phyloP scores from a whole-genome alignment of 2,329 filamentous ascomycete species.

The Ceratocystis papillata region DNA sequence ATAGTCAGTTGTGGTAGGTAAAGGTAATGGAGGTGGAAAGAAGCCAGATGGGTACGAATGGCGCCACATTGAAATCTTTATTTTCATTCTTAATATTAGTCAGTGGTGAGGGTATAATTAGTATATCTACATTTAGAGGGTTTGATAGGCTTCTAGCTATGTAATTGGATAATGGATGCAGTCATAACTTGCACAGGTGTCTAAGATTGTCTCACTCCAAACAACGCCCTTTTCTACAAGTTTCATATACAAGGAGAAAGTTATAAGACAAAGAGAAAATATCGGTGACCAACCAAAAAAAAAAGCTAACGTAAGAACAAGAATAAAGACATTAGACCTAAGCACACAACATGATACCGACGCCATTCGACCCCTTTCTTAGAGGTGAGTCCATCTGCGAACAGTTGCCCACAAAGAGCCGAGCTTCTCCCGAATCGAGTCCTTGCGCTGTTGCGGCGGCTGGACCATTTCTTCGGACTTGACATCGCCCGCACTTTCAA shows the following conservation, averaged over 20 bases:
- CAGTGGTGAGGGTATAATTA: neutral
- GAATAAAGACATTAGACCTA: neutral
- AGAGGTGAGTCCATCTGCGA: neutral
- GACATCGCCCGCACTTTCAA: constrained; percentile 7
- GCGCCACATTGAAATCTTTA: neutral
- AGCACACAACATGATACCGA: neutral
- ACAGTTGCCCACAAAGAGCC: neutral
- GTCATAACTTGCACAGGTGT: no score
- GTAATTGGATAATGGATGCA: neutral
- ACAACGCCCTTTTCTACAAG: no score
- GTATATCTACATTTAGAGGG: neutral
- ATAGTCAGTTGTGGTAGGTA: neutral
- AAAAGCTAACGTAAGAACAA: neutral
- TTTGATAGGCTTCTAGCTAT: neutral
- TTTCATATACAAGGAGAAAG: no score
- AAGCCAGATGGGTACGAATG: neutral
- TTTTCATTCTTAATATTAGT: neutral
- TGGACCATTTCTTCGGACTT: constrained; percentile 13
- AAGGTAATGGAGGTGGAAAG: neutral
- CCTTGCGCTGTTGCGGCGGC: constrained; percentile 13
- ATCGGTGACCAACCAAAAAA: neutral
- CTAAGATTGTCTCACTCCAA: no score
- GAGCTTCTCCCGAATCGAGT: constrained; percentile 15
- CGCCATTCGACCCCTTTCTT: neutral
- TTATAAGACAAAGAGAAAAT: neutral